Evolutionary conservation across 2,329 filamentous ascomycete species (phyloP).

Genomic region (Sporothrix schenckii): DNA sequence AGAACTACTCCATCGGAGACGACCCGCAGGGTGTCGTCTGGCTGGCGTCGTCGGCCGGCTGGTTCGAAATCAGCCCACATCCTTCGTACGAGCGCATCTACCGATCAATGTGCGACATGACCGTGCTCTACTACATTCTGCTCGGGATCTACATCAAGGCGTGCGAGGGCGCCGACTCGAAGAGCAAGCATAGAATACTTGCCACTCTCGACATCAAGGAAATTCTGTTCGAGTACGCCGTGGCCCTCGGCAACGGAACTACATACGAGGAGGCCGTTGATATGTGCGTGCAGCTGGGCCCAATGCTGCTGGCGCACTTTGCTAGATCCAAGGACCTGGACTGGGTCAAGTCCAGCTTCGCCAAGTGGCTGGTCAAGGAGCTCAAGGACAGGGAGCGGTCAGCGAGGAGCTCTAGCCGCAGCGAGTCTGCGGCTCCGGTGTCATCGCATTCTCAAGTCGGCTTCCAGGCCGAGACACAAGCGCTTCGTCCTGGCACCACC

Average conservation of each 20-base stretch:
- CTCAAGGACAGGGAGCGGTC: slow-evolving; percentile 41
- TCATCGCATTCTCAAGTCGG: neutral
- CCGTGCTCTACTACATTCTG: slow-evolving; percentile 65
- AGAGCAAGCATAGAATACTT: slow-evolving; percentile 44
- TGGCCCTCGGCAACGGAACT: slow-evolving; percentile 56
- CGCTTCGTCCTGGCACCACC: neutral
- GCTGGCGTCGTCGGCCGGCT: slow-evolving; percentile 66
- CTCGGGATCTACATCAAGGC: slow-evolving; percentile 56
- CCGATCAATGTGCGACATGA: slow-evolving; percentile 63
- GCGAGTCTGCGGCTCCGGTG: neutral
- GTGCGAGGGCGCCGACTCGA: slow-evolving; percentile 34
- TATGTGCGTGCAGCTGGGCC: slow-evolving; percentile 53
- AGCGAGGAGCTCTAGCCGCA: slow-evolving; percentile 29
- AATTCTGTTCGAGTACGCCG: slow-evolving; percentile 52
- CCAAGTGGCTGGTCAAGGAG: slow-evolving; percentile 51
- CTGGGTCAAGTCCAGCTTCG: slow-evolving; percentile 54
- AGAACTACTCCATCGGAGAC: slow-evolving; percentile 63
- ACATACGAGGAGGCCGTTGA: slow-evolving; percentile 54
- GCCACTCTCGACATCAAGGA: slow-evolving; percentile 40
- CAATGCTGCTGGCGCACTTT: slow-evolving; percentile 58
- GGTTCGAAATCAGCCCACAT: slow-evolving; percentile 68
- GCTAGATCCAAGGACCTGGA: slow-evolving; percentile 46
- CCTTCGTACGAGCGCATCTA: slow-evolving; percentile 59
- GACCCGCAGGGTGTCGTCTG: slow-evolving; percentile 63
- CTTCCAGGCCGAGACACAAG: no score